phyloP scores from a whole-genome alignment of 108 stramenopile genomes.

The Skeletonema marinoi region DNA sequence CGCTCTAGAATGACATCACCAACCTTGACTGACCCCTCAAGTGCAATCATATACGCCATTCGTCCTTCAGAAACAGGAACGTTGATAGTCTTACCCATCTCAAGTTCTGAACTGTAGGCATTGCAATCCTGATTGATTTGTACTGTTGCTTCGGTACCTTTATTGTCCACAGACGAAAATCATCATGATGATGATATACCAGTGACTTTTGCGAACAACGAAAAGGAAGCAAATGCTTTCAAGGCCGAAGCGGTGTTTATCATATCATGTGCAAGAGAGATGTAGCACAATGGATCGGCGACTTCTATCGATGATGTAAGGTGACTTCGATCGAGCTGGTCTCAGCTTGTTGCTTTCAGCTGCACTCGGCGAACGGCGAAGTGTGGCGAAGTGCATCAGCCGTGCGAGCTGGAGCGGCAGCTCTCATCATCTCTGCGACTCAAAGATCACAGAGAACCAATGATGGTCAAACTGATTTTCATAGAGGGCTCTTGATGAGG shows the following conservation, averaged over 20 bases:
- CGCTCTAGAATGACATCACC: slow-evolving; percentile 26
- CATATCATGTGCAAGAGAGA: background rate
- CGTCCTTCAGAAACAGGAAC: slow-evolving; percentile 32
- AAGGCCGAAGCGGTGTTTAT: background rate
- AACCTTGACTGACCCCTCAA: slow-evolving; percentile 67
- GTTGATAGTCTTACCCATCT: slow-evolving; percentile 30
- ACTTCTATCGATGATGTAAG: no score
- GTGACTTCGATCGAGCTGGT: no score
- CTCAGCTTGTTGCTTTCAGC: no score
- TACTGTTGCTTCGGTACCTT: slow-evolving; percentile 50
- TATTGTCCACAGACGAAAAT: slow-evolving; percentile 44
- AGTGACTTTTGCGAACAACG: background rate
- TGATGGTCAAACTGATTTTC: no score
- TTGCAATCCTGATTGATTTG: slow-evolving; percentile 74
- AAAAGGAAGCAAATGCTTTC: background rate
- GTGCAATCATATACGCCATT: slow-evolving; percentile 75
- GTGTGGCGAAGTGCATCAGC: no score
- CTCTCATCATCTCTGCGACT: no score
- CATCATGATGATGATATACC: background rate
- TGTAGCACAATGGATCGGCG: no score
- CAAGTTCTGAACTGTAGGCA: slow-evolving; percentile 67
- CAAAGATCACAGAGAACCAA: no score
- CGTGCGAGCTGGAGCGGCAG: no score
- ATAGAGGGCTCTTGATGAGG: no score
- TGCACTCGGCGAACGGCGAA: no score